Evolutionary conservation across 495 filamentous ascomycete species (phyloP), one percentile per base, ranked within the genome.

Genomic region (Penicillium pancosmium): DNA sequence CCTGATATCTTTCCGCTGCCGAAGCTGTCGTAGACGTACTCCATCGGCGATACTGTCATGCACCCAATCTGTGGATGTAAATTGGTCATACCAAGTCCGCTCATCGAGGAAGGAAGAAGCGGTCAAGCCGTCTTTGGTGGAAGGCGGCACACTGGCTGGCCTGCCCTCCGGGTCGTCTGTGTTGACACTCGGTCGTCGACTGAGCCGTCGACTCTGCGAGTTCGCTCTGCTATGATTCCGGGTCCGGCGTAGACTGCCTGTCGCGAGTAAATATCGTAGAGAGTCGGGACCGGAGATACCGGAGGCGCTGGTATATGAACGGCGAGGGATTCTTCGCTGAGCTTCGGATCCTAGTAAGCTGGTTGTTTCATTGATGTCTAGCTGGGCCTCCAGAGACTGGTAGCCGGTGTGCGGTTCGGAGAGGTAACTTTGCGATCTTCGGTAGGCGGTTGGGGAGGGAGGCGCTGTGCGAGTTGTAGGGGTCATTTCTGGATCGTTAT

Each of bases 41-140:
- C 92, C 91, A 73, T 98, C 94, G 66, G 93, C 92, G 61, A 98
- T 97, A 70, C 90, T 94, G 66, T 98, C 94, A 68, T 96, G 92
- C 8, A 98, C 94, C 94, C 93, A 98, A 72, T 98, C 94, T 64
- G 93, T 98, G 10, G 91, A 96, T 6, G 93, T 97, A 73, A 98
- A 97, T 73, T 98, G 94, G 77, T 98, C 93, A 73, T 98, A 98
- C 94, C 94, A 98, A 12, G 94, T 90, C 16, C 94, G 85, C 51
- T 98, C 92, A 66, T 98, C 91, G 27, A 84, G 72, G 53, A 82
- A 85, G 13, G 86, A 67, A 5, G 76, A 78, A 18, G 72, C 71
- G 15, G 74, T 80, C 54, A 78, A 44, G 18, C 80, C 82, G 61
- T 80, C 73, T 57, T 88, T 89, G 10, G 81, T 84, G 40, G 87